A percentile compares a stretch with the other conserved stretches of the same genome.
Evolutionary conservation across 2,329 filamentous ascomycete species (phyloP).

Genomic region (Cadophora sp.): DNA sequence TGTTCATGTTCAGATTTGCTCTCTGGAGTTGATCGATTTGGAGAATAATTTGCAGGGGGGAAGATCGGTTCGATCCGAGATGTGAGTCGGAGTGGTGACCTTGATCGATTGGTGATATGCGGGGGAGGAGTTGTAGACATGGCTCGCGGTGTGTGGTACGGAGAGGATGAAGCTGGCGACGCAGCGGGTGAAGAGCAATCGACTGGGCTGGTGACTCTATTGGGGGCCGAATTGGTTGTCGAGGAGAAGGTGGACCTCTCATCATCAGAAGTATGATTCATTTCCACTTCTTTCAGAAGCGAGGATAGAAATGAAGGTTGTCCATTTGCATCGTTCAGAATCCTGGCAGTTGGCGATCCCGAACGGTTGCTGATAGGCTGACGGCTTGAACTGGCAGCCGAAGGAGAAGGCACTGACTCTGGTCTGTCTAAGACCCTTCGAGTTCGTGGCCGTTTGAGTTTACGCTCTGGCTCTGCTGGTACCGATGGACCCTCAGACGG

Average conservation of each 20-base stretch:
- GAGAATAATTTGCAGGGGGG: conserved; percentile 77
- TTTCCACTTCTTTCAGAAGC: conserved; percentile 86
- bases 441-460: conserved; percentile 86
- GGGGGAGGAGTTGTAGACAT: conserved; percentile 75
- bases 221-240: conserved; percentile 33
- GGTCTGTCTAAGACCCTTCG: conserved; percentile 66
- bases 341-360: conserved; percentile 32
- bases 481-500: conserved; percentile 64
- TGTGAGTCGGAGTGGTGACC: conserved; percentile 72
- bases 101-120: conserved; percentile 63
- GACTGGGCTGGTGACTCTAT: conserved; percentile 44
- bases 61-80: conserved; percentile 77
- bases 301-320: conserved; percentile 85
- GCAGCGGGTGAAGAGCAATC: conserved; percentile 67
- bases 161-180: conserved; percentile 70
- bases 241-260: conserved; percentile 48
- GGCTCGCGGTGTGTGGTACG: conserved; percentile 70
- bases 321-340: conserved; percentile 49
- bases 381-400: conserved; percentile 47
- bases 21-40: conserved; percentile 57
- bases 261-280: conserved; percentile 64
- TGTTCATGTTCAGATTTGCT: conserved; percentile 37
- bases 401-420: conserved; percentile 45
- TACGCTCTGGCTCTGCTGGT: conserved; percentile 75
- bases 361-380: conserved; percentile 38